Base-by-base conservation (phyloP, 257 asterid species). In the Nicotiana tomentosiformis region DNA sequence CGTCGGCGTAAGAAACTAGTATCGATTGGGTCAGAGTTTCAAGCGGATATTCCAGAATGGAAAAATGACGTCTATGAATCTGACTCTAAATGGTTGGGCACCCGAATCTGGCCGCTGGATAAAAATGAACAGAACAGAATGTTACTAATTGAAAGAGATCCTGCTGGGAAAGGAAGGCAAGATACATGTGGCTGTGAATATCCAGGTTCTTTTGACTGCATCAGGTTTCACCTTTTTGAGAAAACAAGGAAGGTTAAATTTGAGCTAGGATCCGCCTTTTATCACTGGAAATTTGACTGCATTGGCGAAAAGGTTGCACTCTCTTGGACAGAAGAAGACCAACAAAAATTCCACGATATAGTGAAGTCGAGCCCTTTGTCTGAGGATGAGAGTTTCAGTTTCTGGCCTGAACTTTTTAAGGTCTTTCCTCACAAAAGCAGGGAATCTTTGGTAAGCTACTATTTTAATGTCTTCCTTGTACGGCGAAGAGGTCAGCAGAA, bases 401-500 rank as follows among this genome's bases (percentile, higher is more conserved):
- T 85, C 77, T 90, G 90, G 91, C 86, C 83, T 49, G 88, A 90
- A 67, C 57, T 88, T 32, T 53, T 88, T 55, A 82, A 72, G 84
- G 35, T 33, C 66, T 85, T 90, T 74, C 89, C 89, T 14, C 65
- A 55, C 17, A 86, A 61, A 83, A 46, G 72, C 32, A 83, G 82
- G 64, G 83, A 78, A 55, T 66, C 86, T 67, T 37, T 85, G 81
- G 81, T 85, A 29, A 82, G 83, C 81, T 85, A 85, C 78, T 87
- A 87, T 70, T 89, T 80, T 66, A 89, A 89, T 70, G 90, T 87
- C 56, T 85, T 55, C 81, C 85, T 87, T 77, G 84, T 89, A 65
- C 82, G 46, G 33, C 91, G 92, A 57, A 87, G 98, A 83, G 93
- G 86, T 66, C 74, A 84, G 26, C 98, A 96, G 90, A 96, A 91